These are phyloP conservation scores for Gossypium stocksii DNA, from an alignment of 345 rosid genomes.

Conservation along the genomic window DNA sequence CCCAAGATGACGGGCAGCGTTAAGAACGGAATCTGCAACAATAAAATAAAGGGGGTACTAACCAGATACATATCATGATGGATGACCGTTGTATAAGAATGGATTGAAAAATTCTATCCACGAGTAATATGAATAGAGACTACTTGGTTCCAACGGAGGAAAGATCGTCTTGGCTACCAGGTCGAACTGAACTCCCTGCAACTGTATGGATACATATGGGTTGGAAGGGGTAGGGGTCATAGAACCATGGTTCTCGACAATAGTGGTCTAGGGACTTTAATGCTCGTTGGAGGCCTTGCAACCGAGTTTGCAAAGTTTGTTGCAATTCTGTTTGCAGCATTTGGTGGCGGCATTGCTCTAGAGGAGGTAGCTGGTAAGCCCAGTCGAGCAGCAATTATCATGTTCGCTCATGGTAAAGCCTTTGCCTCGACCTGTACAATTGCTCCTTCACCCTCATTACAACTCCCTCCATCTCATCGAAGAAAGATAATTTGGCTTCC, in stretches of 20 bases:
- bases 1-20: not conserved
- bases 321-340: conserved; percentile 71
- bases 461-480: conserved; percentile 73
- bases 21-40: not conserved
- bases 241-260: conserved; percentile 51
- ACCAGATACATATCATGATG: not conserved
- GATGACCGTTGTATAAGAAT: not conserved
- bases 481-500: conserved; percentile 74
- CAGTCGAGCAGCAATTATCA: conserved; percentile 79
- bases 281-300: conserved; percentile 61
- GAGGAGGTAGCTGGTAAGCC: too few species aligned
- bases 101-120: conserved; percentile 8
- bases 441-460: conserved; percentile 73
- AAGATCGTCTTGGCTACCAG: conserved; percentile 37
- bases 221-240: conserved; percentile 39
- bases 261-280: conserved; percentile 61
- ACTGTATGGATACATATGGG: conserved; percentile 37
- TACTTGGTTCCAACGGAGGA: conserved; percentile 32
- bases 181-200: conserved; percentile 47
- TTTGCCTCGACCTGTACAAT: conserved; percentile 81
- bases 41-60: not conserved
- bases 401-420: conserved; percentile 79
- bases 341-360: not conserved
- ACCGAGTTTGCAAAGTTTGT: conserved; percentile 51
- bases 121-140: not conserved